Evolutionary conservation across 2,329 filamentous ascomycete genomes (phyloP), one percentile per base, ranked within the genome.

Genomic region (Diaporthe citriasiana): DNA sequence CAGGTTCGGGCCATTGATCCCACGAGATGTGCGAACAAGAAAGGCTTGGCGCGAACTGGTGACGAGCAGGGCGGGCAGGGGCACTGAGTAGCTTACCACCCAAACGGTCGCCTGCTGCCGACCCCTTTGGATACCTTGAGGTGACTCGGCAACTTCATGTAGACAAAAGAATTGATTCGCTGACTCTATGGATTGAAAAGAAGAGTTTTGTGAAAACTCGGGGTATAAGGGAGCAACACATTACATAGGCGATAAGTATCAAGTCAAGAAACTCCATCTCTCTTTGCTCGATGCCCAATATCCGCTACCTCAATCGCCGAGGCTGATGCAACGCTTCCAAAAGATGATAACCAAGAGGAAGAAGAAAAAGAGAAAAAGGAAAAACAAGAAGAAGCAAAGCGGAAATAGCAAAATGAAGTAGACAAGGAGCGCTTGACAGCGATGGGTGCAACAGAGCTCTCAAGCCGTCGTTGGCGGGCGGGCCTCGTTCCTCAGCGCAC

Each of bases 401-500:
- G n/a, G n/a, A 51, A 33, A 27, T 27, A 45, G 65, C 63, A 38
- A n/a, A 25, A 45, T 65, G 50, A 60, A 30, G 59, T 17, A 60
- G 30, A 19, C 27, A 22, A 33, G 35, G 33, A 68, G 45, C 19
- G n/a, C 27, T 22, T 22, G 40, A 13, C 19, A 22, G 4, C 22
- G 8, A 33, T 35, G 19, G 33, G n/a, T 27, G n/a, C n/a, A 42
- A n/a, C 42, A 60, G n/a, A 25, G 45, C 56, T 63, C 70, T 63
- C 45, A 60, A 33, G 56, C 38, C 66, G 72, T 72, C 7, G 66
- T 50, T 19, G 73, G 57, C 53, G 75, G 45, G 38, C 45, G 65
- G 40, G 47, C 69, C n/a, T 74, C 72, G 50, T 80, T 82, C 66
- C 85, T 84, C 73, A 90, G 77, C 13, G 87, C 81, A 30, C 85